phyloP scores from a whole-genome alignment of 257 asterid species.

The Nicotiana obtusifolia region DNA sequence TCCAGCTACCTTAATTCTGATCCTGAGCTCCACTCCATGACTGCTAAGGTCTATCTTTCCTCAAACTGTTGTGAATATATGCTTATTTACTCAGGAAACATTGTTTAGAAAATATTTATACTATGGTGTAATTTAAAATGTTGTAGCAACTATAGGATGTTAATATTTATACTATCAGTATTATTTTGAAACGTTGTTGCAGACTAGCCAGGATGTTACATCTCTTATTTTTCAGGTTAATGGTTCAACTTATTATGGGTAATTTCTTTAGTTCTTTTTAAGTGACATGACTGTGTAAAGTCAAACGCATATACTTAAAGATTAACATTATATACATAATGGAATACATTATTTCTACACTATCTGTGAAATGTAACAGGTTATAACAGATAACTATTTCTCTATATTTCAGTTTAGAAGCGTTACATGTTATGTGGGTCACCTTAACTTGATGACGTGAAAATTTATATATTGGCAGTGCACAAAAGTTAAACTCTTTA shows the following conservation, averaged over 20 bases:
- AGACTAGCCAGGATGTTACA: too few relatives aligned
- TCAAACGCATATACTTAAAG: background rate
- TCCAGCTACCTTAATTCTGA: constrained; percentile 38
- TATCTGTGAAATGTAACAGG: background rate
- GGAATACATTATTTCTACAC: background rate
- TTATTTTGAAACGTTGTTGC: background rate
- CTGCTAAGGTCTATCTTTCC: constrained; percentile 60
- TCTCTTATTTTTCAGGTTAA: background rate
- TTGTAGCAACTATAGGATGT: too few relatives aligned
- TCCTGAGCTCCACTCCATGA: constrained; percentile 62
- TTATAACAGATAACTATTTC: background rate
- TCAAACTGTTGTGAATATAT: too few relatives aligned
- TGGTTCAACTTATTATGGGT: background rate
- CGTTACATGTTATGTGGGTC: background rate
- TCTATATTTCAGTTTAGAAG: background rate
- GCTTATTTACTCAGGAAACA: background rate
- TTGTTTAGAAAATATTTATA: background rate
- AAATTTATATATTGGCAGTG: background rate
- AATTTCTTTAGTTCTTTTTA: too few relatives aligned
- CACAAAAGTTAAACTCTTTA: background rate
- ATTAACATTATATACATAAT: background rate
- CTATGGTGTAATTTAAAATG: too few relatives aligned
- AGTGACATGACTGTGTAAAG: background rate
- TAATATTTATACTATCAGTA: background rate
- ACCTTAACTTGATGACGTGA: background rate